Evolutionary conservation across 1,284 basidiomycete species (phyloP), one percentile per base, ranked within the genome.

Genomic region (Rhodotorula sp.): DNA sequence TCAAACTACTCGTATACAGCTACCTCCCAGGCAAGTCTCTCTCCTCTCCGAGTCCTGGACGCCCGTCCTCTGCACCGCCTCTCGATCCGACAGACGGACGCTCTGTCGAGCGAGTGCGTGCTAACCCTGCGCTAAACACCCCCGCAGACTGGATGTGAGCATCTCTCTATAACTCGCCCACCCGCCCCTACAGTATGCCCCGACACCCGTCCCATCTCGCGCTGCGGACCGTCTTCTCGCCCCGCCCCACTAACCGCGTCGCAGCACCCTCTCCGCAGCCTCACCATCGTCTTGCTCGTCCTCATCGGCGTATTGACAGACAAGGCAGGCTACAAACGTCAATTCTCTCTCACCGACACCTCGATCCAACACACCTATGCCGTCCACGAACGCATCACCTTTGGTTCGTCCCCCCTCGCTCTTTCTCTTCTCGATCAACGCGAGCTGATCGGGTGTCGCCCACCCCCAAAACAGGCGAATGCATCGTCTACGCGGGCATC

Each of bases 301-400:
- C 17, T 77, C 14, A 68, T 73, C 33, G 73, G 51, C 7, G 58
- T 60, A 22, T 45, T 75, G 20, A 69, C 68, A 51, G 60, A 68
- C 37, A 42, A 55, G 5, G 59, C 37, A 1, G 56, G 63, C 55
- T 64, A 42, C 63, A 58, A 64, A 56, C 63, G 62, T 24, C 42
- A 87, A 66, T 96, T 96, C 81, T 93, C 91, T 0, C 82, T 95
- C 20, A 83, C 84, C 51, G 93, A 96, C 80, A 87, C 87, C 18
- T 88, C 90, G 84, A 82, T 84, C 58, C 81, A 83, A 73, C 84
- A 83, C 74, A 90, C 93, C 5, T 91, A 85, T 82, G 88, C 93
- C 3, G 83, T 86, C 8, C 85, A 91, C 61, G 93, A 98, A 82
- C 88, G 94, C 49, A 87, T 98, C 4, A 91, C 93, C 0, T 88